phyloP scores from a whole-genome alignment of 805 yeast genomes.

The Sporopachydermia quercuum region DNA sequence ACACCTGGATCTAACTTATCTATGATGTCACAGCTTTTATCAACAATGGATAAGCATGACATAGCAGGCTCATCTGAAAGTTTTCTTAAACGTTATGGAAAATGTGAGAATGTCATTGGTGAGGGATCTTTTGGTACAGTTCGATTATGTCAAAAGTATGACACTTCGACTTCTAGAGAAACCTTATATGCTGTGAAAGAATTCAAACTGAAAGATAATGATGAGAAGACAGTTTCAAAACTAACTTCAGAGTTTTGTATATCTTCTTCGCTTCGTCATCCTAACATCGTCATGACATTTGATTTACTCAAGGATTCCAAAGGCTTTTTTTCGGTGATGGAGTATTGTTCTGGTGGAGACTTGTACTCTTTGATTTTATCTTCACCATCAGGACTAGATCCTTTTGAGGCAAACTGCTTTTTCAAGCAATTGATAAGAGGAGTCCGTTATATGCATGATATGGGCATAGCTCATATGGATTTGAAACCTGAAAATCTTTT shows the following conservation, averaged over 20 bases:
- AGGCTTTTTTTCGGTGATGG: constrained; percentile 49
- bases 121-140: constrained; percentile 82
- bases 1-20: not conserved
- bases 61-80: constrained; percentile 23
- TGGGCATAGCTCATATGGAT: constrained; percentile 86
- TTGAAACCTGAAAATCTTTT: constrained; percentile 78
- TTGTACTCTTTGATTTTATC: constrained; percentile 59
- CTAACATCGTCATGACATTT: constrained; percentile 53
- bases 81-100: constrained; percentile 63
- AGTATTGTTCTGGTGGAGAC: constrained; percentile 73
- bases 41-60: not conserved
- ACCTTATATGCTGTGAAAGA: constrained; percentile 70
- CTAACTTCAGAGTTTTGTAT: constrained; percentile 69
- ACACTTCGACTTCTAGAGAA: not conserved
- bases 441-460: constrained; percentile 74
- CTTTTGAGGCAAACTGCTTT: constrained; percentile 86
- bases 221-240: constrained; percentile 48
- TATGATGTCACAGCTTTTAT: not conserved
- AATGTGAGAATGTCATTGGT: constrained; percentile 72
- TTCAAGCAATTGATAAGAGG: constrained; percentile 77
- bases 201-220: constrained; percentile 41
- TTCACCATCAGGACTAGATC: constrained; percentile 42
- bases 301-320: constrained; percentile 66
- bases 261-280: constrained; percentile 59
- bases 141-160: constrained; percentile 41